Conservation (phyloP, 1,139 yeast species). For the Diutina pseudorugosa region DNA sequence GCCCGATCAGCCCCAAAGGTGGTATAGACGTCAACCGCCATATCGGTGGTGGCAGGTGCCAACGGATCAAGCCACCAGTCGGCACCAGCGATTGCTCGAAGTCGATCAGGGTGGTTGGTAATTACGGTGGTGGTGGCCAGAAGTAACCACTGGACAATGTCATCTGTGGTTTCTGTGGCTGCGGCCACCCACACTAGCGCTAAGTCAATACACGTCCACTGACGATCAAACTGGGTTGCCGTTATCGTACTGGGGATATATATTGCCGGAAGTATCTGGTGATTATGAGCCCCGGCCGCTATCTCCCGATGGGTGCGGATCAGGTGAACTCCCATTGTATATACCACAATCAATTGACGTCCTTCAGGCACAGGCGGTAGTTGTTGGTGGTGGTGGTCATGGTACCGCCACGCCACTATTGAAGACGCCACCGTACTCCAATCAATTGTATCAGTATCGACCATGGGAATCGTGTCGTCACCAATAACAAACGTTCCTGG, state of each 20-base stretch:
- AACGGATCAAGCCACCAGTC: constrained; percentile 34
- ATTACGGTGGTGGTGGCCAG: not conserved
- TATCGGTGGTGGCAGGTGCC: constrained; percentile 51
- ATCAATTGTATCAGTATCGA: not conserved
- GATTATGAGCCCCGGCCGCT: not conserved
- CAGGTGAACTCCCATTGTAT: not conserved
- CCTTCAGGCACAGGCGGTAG: not conserved
- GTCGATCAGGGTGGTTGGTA: not conserved
- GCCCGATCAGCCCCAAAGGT: constrained; percentile 57
- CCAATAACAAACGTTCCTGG: not conserved
- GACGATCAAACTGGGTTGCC: not conserved
- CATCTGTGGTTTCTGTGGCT: too few species aligned
- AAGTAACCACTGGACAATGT: not conserved
- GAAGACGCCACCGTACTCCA: not conserved
- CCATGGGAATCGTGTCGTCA: not conserved
- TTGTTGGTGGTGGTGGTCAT: too few species aligned
- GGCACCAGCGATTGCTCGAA: not conserved
- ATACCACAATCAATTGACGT: not conserved
- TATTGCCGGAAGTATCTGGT: not conserved
- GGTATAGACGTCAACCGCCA: constrained; percentile 49
- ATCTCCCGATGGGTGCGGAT: not conserved
- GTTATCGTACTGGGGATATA: too few species aligned
- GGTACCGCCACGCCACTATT: not conserved
- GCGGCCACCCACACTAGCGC: not conserved
- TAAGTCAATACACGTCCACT: not conserved